Evolutionary conservation across 305 asterid species (phyloP), one percentile per base, ranked within the genome.

Genomic region (Fraxinus xanthoxyloides): DNA sequence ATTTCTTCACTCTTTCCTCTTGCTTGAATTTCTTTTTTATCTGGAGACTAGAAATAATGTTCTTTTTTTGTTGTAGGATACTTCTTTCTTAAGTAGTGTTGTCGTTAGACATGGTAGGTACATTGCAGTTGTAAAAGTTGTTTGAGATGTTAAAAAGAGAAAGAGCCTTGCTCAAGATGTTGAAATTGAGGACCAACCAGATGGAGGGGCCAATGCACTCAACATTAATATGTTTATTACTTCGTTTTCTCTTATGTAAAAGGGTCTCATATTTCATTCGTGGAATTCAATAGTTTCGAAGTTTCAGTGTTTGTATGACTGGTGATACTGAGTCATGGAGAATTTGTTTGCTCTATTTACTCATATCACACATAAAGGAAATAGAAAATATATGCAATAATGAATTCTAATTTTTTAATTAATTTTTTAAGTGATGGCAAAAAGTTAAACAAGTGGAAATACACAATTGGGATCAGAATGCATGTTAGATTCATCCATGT

Each of bases 121-220:
- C 86, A 91, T 89, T 63, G 98, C 99, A 76, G 87, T 91, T 21
- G 93, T 92, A 81, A 94, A 92, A 87, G 94, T 92, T 77, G 89
- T 88, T 76, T 97, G 95, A 82, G 90, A 89, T 80, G 87, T 87
- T 48, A 90, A 89, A 79, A 87, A 81, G 80, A 92, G 89, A 84
- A 92, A 82, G 82, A 82, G 77, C 77, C 87, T 85, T 78, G 77
- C 75, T 59, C 90, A 91, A 56, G 97, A 95, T 85, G 84, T 95
- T 46, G 90, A 28, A 28, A 89, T 92, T 75, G 94, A 90, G 83
- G 98, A 97, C 78, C 98, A 93, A 88, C 90, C 90, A 13, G 97
- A 92, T 82, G 99, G 99, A 76, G 99, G 99, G 69, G 98, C 97
- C 40, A 95, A 93, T 87, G 96, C 98, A 69, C 98, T 97, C 69